Evolutionary conservation across 257 asterid genomes (phyloP).

Genomic region (Solanum ossicruentum): DNA sequence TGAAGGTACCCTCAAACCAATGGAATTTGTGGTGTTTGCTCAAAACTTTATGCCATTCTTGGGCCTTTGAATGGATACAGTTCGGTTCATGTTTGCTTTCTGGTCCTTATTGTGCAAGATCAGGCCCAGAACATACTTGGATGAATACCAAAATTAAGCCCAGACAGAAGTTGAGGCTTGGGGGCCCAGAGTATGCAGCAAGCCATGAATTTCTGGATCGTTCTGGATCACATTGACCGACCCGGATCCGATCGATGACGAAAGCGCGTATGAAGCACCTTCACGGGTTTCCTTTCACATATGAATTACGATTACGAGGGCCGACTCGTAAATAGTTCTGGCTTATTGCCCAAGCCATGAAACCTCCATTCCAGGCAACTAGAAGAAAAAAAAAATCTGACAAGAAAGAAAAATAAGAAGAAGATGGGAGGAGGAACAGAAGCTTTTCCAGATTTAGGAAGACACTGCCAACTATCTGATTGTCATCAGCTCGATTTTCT

Average conservation of each 20-base stretch:
- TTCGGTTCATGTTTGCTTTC: not conserved
- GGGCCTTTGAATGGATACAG: not conserved
- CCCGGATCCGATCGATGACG: not conserved
- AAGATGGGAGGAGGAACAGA: conserved; percentile 69
- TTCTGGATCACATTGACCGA: not conserved
- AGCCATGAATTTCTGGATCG: not conserved
- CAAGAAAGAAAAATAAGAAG: not conserved
- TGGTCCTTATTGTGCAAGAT: not conserved
- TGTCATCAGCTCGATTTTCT: conserved; percentile 87
- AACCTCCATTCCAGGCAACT: not conserved
- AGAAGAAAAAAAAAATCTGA: not conserved
- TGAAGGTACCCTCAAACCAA: too few relatives aligned
- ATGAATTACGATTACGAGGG: not conserved
- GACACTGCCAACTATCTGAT: conserved; percentile 62
- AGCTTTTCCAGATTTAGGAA: conserved; percentile 80
- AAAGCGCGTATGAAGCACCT: not conserved
- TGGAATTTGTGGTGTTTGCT: too few relatives aligned
- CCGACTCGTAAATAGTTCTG: not conserved
- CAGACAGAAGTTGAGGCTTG: not conserved
- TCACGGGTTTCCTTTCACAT: not conserved
- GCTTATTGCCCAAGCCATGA: conserved; percentile 29
- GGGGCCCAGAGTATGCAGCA: not conserved
- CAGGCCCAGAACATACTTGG: not conserved
- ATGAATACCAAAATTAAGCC: not conserved
- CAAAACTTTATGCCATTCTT: not conserved